A percentile compares a stretch with the other conserved stretches of the same genome.
phyloP scores from a whole-genome alignment of 768 basidiomycete species.

The Sarcomyxa edulis region DNA sequence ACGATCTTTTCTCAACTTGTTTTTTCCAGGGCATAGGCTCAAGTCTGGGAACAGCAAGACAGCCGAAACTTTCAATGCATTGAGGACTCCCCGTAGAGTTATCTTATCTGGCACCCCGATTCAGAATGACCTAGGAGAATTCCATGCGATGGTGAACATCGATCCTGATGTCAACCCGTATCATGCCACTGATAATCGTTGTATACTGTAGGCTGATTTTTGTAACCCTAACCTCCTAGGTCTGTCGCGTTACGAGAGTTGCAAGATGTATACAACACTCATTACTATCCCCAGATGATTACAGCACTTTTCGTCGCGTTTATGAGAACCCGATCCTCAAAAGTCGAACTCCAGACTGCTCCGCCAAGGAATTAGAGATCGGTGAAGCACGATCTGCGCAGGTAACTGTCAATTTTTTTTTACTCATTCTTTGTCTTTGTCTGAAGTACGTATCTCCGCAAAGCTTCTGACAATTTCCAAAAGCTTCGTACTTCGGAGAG shows the following conservation, averaged over 20 bases:
- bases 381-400: constrained; percentile 77
- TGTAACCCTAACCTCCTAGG: constrained; percentile 91
- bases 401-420: constrained; percentile 31
- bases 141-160: constrained; percentile 82
- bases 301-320: constrained; percentile 67
- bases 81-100: constrained; percentile 72
- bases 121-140: constrained; percentile 93
- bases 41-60: constrained; percentile 93
- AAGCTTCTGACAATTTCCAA: constrained; percentile 71
- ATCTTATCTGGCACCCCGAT: constrained; percentile 97
- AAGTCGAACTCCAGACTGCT: constrained; percentile 75
- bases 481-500: constrained; percentile 88
- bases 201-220: constrained; percentile 66
- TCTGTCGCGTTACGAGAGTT: constrained; percentile 20
- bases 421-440: not conserved
- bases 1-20: not conserved
- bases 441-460: not conserved
- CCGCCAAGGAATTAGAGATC: constrained; percentile 64
- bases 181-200: constrained; percentile 3
- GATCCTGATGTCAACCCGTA: too few relatives aligned
- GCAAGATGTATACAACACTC: constrained; percentile 2
- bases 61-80: constrained; percentile 73
- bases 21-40: constrained; percentile 69
- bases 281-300: constrained; percentile 50
- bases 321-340: constrained; percentile 88